Conservation (phyloP, 768 basidiomycete species). For the Galerina marginata region DNA sequence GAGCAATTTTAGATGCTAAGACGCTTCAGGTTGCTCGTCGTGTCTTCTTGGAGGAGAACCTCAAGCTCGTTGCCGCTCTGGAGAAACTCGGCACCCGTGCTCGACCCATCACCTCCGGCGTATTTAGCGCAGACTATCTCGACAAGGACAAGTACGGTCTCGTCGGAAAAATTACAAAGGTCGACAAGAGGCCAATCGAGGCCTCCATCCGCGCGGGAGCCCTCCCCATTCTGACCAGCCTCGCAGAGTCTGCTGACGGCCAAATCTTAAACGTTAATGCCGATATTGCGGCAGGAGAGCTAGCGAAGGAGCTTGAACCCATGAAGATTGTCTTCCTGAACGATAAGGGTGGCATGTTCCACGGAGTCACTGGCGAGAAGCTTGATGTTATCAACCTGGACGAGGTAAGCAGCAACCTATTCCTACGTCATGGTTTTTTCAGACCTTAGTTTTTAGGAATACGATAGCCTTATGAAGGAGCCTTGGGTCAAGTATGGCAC, state of each 20-base stretch:
- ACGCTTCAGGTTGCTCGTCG: slow-evolving; percentile 94
- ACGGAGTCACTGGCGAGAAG: slow-evolving; percentile 96
- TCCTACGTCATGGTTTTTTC: not conserved
- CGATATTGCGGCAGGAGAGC: slow-evolving; percentile 96
- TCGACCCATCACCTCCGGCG: slow-evolving; percentile 96
- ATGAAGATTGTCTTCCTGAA: slow-evolving; percentile 99
- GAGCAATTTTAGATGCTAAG: slow-evolving; percentile 70
- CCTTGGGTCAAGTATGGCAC: slow-evolving; percentile 99
- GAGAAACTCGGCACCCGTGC: slow-evolving; percentile 96
- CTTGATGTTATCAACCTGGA: slow-evolving; percentile 96
- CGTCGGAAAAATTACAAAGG: slow-evolving; percentile 92
- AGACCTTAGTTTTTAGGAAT: slow-evolving; percentile 64
- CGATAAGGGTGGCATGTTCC: slow-evolving; percentile 98
- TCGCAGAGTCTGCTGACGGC: slow-evolving; percentile 95
- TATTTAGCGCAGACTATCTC: slow-evolving; percentile 96
- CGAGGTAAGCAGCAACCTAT: slow-evolving; percentile 60
- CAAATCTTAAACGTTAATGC: slow-evolving; percentile 99
- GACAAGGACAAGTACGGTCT: slow-evolving; percentile 94
- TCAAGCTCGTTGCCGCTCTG: slow-evolving; percentile 90
- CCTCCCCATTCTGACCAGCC: slow-evolving; percentile 91
- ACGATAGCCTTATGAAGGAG: slow-evolving; percentile 95
- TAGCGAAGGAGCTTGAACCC: slow-evolving; percentile 97
- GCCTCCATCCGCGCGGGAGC: slow-evolving; percentile 96
- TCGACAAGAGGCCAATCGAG: slow-evolving; percentile 97
- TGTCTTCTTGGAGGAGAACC: slow-evolving; percentile 97